phyloP scores from a whole-genome alignment of 169 alveolate species.

The Plasmodium yoelii region DNA sequence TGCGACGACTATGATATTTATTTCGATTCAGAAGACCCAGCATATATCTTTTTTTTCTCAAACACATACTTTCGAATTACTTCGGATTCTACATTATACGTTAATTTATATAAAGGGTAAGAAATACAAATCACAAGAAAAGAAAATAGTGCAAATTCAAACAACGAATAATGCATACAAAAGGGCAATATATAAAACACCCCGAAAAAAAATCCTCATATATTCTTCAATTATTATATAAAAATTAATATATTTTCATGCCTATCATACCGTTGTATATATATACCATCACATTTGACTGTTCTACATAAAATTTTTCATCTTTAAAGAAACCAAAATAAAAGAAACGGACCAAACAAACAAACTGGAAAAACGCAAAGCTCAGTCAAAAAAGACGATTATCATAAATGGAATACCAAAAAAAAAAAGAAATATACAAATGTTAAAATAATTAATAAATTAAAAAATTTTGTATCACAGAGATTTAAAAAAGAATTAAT shows the following conservation, averaged over 20 bases:
- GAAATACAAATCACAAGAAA: neutral
- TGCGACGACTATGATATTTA: slow-evolving; percentile 50
- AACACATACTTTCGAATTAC: slow-evolving; percentile 42
- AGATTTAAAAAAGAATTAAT: slow-evolving; percentile 33
- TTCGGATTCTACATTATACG: slow-evolving; percentile 44
- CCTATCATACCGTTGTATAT: neutral
- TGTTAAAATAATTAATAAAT: slow-evolving; percentile 20
- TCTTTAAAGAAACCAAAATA: neutral
- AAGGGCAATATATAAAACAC: neutral
- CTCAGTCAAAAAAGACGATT: neutral
- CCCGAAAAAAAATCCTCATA: neutral
- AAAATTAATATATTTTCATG: neutral
- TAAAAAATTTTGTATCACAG: slow-evolving; percentile 23
- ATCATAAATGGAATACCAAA: neutral
- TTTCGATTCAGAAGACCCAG: slow-evolving; percentile 46
- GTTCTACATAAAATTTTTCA: neutral
- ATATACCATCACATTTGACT: neutral
- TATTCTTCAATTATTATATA: neutral
- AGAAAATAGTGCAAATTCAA: neutral
- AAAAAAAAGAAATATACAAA: neutral
- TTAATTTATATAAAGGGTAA: slow-evolving; percentile 35
- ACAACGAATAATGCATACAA: neutral
- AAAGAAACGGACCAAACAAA: neutral
- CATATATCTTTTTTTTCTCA: slow-evolving; percentile 39
- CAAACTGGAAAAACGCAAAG: neutral